These are phyloP conservation scores for Stachybotrys chartarum DNA, from an alignment of 2,329 filamentous ascomycete genomes.

Conservation along the genomic window DNA sequence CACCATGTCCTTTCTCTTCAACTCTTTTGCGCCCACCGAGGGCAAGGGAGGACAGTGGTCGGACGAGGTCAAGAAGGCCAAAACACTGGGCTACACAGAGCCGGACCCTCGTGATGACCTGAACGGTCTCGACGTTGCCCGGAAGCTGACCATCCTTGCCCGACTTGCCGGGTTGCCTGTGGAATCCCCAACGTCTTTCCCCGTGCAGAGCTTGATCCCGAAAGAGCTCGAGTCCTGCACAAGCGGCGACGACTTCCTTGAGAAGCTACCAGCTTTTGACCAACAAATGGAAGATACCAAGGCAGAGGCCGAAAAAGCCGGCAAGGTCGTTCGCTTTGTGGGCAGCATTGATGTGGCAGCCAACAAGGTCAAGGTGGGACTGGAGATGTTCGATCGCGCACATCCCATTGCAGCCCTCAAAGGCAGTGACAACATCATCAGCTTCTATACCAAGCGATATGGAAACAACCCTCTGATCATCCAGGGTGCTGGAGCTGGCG, in stretches of 20 bases:
- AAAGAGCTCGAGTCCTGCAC: conserved; percentile 70
- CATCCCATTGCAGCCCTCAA: conserved; percentile 91
- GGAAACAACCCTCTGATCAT: conserved; percentile 86
- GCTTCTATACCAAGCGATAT: conserved; percentile 95
- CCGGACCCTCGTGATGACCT: conserved; percentile 81
- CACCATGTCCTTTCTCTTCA: conserved; percentile 97
- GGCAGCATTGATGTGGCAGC: conserved; percentile 83
- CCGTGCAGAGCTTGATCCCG: conserved; percentile 89
- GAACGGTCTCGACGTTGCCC: conserved; percentile 84
- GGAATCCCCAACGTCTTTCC: conserved; percentile 79
- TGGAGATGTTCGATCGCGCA: conserved; percentile 81
- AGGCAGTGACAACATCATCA: conserved; percentile 98
- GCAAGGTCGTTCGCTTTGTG: conserved; percentile 90
- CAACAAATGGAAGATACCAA: conserved; percentile 85
- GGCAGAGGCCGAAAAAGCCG: conserved; percentile 73
- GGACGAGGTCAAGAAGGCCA: conserved; percentile 84
- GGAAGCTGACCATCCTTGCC: conserved; percentile 92
- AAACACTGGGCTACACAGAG: conserved; percentile 87
- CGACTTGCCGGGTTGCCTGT: conserved; percentile 76
- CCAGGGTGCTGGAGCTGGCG: conserved; percentile 89
- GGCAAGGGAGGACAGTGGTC: conserved; percentile 77
- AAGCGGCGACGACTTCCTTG: conserved; percentile 80
- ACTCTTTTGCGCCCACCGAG: conserved; percentile 81
- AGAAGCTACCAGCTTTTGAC: conserved; percentile 74
- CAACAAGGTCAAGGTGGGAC: conserved; percentile 80